A percentile compares a stretch with the other conserved stretches of the same genome.
These are phyloP conservation scores for Nakazawaea pomicola DNA, from an alignment of 805 yeast genomes.

Conservation along the genomic window DNA sequence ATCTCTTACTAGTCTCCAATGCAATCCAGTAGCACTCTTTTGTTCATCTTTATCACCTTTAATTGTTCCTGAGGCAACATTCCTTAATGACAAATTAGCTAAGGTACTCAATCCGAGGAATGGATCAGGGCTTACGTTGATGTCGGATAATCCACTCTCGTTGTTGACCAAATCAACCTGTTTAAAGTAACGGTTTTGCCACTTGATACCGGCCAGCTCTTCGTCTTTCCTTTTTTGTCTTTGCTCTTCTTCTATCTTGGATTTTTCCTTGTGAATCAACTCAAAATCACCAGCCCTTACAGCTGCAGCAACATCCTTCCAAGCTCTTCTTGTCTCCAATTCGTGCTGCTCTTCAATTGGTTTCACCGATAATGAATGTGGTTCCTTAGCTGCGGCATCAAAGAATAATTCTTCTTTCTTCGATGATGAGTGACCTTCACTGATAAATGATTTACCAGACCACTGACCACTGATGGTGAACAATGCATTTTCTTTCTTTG, in stretches of 20 bases:
- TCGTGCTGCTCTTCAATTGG: slow-evolving; percentile 77
- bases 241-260: slow-evolving; percentile 77
- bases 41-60: slow-evolving; percentile 50
- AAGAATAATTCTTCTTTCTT: slow-evolving; percentile 52
- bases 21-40: slow-evolving; percentile 32
- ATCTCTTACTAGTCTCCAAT: slow-evolving; percentile 64
- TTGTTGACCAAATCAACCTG: slow-evolving; percentile 32
- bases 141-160: slow-evolving; percentile 17
- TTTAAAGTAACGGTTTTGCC: slow-evolving; percentile 86
- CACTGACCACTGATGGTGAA: slow-evolving; percentile 89
- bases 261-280: slow-evolving; percentile 67
- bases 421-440: slow-evolving; percentile 44
- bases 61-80: slow-evolving; percentile 63
- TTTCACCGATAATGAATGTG: slow-evolving; percentile 64
- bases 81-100: slow-evolving; percentile 54
- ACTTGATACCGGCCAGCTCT: slow-evolving; percentile 50
- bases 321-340: slow-evolving; percentile 83
- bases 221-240: slow-evolving; percentile 78
- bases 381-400: slow-evolving; percentile 47
- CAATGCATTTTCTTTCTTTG: slow-evolving; percentile 56
- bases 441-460: slow-evolving; percentile 71
- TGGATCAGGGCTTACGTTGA: slow-evolving; percentile 30
- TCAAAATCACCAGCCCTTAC: slow-evolving; percentile 72
- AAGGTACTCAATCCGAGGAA: slow-evolving; percentile 37
- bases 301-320: slow-evolving; percentile 88